A percentile compares a stretch with the other conserved stretches of the same genome.
These are phyloP conservation scores for Aspergillus sojae DNA, from an alignment of 2,329 filamentous ascomycete species.

Conservation along the genomic window DNA sequence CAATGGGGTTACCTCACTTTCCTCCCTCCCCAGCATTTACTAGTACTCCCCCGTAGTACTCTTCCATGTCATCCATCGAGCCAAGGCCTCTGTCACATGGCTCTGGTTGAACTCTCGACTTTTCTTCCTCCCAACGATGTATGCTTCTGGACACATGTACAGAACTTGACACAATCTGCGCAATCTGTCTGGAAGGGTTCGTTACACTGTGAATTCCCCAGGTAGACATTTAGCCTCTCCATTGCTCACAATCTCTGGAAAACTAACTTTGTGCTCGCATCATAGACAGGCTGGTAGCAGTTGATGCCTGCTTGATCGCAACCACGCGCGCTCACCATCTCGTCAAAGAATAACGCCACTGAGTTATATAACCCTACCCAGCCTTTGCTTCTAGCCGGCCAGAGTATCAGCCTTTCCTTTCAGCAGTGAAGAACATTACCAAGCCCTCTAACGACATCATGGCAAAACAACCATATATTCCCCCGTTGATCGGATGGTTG, in stretches of 20 bases:
- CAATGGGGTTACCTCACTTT: neutral
- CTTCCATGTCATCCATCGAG: neutral
- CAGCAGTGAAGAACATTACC: neutral
- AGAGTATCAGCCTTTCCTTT: neutral
- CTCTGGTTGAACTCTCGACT: neutral
- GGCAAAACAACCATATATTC: conserved; percentile 42
- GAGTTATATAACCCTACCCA: neutral
- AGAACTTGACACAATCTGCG: neutral
- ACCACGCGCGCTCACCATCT: neutral
- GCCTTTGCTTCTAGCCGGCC: neutral
- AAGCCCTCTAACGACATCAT: conserved; percentile 24
- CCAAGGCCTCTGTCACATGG: conserved; percentile 3
- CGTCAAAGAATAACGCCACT: conserved; percentile 3
- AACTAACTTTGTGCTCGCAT: neutral
- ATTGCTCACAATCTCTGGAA: neutral
- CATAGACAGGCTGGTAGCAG: neutral
- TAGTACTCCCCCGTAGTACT: neutral
- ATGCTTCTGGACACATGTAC: neutral
- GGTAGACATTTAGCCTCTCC: too few relatives aligned
- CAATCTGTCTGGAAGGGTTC: neutral
- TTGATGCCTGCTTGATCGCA: neutral
- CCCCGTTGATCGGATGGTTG: conserved; percentile 52
- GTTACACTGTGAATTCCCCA: neutral
- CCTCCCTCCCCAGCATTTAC: neutral
- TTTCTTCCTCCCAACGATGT: neutral